Base-by-base conservation (phyloP, 805 yeast species). In the Barnettozyma botsteinii region DNA sequence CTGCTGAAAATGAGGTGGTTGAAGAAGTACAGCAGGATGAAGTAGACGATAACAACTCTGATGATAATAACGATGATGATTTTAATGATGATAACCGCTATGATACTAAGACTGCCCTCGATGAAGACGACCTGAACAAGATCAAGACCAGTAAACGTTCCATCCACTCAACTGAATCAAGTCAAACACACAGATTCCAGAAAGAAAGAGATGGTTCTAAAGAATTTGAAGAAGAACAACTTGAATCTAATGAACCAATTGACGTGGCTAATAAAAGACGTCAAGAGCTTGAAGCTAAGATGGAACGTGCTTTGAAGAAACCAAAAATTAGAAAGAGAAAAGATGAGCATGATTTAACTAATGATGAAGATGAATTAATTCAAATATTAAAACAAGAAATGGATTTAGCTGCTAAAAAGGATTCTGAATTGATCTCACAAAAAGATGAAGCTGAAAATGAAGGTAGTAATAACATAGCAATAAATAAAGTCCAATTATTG, bases 281-380 rank as follows among this genome's bases (percentile, higher is more conserved):
- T 56, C 74, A 87, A 48, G 79, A 76, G 47, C 71, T 93, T 47
- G 98, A 93, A 61, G 91, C 79, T 43, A 77, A 72, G 51, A 74
- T 93, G 66, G 93, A 83, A 48, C 77, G 79, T 31, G 81, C 95
- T 2, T 63, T 91, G 46, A 85, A 85, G 60, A 68, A 70, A 46
- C 73, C 81, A 17, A 71, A 73, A 15, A 72, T 73, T 47, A 78
- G 83, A 52, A 77, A 73, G 54, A 71, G 72, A 60, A 77, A 83
- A 35, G 91, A 85, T 53, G 98, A 93, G 52, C 95, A 87, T 56
- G 98, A 93, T 64, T 66, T 93, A 49, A 98, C 94, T 59, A 81
- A 87, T 55, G 83, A 86, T 81, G 94, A 89, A 59, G 99, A 93
- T 69, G 97, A 89, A 57, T 75, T 77, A 45, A 85, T 93, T 48